Percentiles rank a stretch among this genome's conserved stretches.
Evolutionary conservation across 768 basidiomycete genomes (phyloP).

Genomic region (Chalciporus pseudorubinellus): DNA sequence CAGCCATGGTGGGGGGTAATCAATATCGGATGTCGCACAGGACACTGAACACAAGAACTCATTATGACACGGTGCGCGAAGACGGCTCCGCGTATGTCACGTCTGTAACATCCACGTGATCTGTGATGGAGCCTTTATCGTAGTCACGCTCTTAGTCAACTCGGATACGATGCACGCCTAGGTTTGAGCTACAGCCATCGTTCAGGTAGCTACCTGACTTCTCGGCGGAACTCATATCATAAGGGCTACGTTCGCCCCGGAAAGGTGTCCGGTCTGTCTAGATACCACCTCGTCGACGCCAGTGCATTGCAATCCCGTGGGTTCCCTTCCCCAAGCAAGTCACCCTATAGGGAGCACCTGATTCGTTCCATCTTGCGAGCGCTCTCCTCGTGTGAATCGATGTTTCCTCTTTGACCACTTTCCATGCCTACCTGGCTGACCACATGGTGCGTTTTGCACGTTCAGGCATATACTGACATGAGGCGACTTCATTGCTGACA

Average conservation of each 20-base stretch:
- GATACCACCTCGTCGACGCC: no score
- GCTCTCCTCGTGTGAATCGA: no score
- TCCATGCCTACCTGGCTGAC: constrained; percentile 4
- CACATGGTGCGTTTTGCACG: not conserved
- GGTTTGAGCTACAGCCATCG: no score
- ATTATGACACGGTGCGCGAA: constrained; percentile 8
- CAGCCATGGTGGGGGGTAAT: constrained; percentile 8
- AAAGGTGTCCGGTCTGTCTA: no score
- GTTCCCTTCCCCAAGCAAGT: no score
- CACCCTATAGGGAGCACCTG: no score
- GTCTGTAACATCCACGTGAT: constrained; percentile 17
- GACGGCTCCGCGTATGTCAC: constrained; percentile 25
- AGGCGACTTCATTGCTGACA: constrained; percentile 1
- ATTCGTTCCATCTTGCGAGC: no score
- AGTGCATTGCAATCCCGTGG: no score
- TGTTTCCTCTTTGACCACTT: not conserved
- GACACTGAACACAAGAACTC: constrained; percentile 5
- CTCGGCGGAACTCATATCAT: no score
- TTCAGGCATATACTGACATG: not conserved
- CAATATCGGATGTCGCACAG: constrained; percentile 3
- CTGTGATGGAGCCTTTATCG: not conserved
- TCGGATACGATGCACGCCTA: no score
- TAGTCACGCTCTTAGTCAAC: constrained; percentile 5
- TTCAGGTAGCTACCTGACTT: no score
- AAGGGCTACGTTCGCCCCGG: no score